Base-by-base conservation (phyloP, 169 alveolate genomes). In the Cryptosporidium sp. region DNA sequence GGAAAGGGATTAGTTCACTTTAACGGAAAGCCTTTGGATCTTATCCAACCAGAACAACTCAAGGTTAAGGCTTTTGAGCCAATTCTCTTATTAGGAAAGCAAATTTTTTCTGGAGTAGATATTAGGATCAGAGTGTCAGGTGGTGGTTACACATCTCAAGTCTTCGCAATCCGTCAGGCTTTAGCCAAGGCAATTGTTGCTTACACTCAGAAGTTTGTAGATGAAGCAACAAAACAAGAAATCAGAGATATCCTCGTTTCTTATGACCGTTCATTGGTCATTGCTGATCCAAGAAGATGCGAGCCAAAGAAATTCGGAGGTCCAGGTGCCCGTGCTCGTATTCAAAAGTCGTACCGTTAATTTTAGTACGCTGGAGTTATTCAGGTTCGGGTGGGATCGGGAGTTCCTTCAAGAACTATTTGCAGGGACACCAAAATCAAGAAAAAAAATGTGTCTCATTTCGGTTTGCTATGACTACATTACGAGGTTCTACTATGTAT, bases 231-330 rank as follows among this genome's bases (percentile, higher is more conserved):
- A 69, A 97, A 97, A 94, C 96, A 95, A 93, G 98, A 97, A 93
- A 92, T 97, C 68, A 95, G 93, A 91, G 99, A 98, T 93, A 94
- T 95, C 70, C 96, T 99, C 65, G 95, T 98, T 92, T 97, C 98
- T 93, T 98, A 97, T 95, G 99, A 99, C 94, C 97, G 99, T 93
- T 96, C 98, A 85, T 96, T 99, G 87, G 95, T 99, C 87, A 99
- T 99, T 69, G 99, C 99, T 71, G 99, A 99, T 92, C 99, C 99
- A 85, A 98, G 99, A 92, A 97, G 99, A 92, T 96, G 99, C 92
- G 99, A 98, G 93, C 99, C 99, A 75, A 99, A 98, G 99, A 98
- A 99, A 94, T 99, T 96, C 93, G 99, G 99, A 52, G 99, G 99
- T 92, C 96, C 95, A 69, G 99, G 99, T 80, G 98, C 98, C 86